These are phyloP conservation scores for Anethum foeniculum DNA, from an alignment of 140 eudicot species.

Conservation along the genomic window DNA sequence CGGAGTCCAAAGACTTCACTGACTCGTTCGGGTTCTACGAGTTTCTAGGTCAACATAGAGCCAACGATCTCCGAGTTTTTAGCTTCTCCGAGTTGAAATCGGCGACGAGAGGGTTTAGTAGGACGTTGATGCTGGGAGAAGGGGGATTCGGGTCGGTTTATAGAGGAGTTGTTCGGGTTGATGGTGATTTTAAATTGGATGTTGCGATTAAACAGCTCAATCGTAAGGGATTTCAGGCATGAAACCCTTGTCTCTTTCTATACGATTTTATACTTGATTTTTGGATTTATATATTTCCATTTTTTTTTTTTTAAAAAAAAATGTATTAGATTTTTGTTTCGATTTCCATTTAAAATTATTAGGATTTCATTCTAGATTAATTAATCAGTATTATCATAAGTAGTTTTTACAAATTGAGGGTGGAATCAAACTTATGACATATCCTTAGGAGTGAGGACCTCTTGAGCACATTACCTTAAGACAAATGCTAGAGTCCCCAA, in stretches of 20 bases:
- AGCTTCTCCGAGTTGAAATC: conserved; percentile 58
- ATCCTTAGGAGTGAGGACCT: no score
- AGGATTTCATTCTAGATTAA: background rate
- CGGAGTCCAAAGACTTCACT: conserved; percentile 38
- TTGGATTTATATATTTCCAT: background rate
- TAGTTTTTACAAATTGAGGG: no score
- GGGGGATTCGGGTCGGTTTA: conserved; percentile 90
- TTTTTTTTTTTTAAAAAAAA: background rate
- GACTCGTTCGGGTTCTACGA: conserved; percentile 40
- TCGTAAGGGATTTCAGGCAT: conserved; percentile 96
- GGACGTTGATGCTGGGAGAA: conserved; percentile 64
- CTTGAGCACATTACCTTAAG: no score
- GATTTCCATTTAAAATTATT: background rate
- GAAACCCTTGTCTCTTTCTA: conserved; percentile 15
- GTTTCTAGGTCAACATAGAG: conserved; percentile 39
- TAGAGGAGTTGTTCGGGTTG: conserved; percentile 39
- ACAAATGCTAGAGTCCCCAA: no score
- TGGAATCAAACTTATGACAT: no score
- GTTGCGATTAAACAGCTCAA: conserved; percentile 89
- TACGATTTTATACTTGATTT: background rate
- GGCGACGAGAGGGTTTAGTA: conserved; percentile 68
- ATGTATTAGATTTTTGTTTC: background rate
- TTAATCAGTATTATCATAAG: no score
- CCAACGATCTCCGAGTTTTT: conserved; percentile 63
- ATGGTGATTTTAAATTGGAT: conserved; percentile 36